Conservation (phyloP, 306 rosid species). For the Quercus bicolor region DNA sequence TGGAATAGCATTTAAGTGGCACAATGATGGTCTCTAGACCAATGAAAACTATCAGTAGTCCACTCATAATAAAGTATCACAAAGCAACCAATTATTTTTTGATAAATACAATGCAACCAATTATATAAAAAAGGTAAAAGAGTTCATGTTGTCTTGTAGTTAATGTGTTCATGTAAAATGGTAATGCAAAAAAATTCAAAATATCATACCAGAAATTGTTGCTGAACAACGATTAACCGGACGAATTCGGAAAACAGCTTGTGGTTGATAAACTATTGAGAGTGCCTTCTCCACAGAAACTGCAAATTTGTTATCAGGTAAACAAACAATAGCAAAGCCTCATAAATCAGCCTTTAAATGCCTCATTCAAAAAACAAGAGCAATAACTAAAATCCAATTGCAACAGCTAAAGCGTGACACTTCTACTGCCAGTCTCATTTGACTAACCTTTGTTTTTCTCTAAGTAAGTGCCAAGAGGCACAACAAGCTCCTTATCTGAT, state of each 20-base stretch:
- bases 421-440: background rate
- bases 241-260: slow-evolving; percentile 81
- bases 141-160: too few relatives aligned
- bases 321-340: background rate
- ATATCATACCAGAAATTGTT: slow-evolving; percentile 75
- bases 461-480: slow-evolving; percentile 67
- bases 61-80: background rate
- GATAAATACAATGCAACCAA: background rate
- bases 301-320: slow-evolving; percentile 28
- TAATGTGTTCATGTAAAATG: too few relatives aligned
- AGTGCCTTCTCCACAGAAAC: slow-evolving; percentile 94
- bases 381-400: background rate
- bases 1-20: background rate
- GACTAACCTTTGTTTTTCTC: slow-evolving; percentile 74
- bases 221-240: slow-evolving; percentile 87
- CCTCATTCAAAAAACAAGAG: background rate
- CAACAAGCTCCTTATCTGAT: slow-evolving; percentile 73
- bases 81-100: background rate
- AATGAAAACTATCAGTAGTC: too few relatives aligned
- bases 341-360: background rate
- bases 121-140: too few relatives aligned
- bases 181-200: background rate
- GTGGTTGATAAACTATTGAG: slow-evolving; percentile 91
- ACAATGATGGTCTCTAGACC: too few relatives aligned
- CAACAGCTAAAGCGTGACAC: background rate